Base-by-base conservation (phyloP, 73 alveolate genomes). In the Paramecium tetraurelia region DNA sequence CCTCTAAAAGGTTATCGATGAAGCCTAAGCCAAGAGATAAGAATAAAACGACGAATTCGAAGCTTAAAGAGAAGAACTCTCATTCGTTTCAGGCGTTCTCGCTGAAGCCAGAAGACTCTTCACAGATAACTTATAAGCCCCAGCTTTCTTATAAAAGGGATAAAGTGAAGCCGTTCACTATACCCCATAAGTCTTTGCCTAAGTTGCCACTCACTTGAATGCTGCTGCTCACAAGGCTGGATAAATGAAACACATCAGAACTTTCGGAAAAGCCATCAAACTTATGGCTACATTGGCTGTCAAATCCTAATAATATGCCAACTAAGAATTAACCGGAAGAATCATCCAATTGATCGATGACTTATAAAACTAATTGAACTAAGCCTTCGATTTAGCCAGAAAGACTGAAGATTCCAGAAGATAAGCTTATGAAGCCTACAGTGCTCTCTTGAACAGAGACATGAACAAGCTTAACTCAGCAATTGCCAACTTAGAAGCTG, bases 81-180 rank as follows among this genome's bases (percentile, higher is more conserved):
- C 58, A 35, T 85, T 85, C 43, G 93, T 85, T 9, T 85, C 93
- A 58, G 35, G 63, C 4, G 93, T 85, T 43, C 93, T 85, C 58
- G 93, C 93, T 85, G 93, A 85, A 85, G 93, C 93, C 5, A 85
- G 93, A 85, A 85, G 93, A 85, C 93, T 85, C 93, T 85, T 85
- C 86, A 85, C 93, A 50, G 93, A 85, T 35, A 85, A 85, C 87
- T 57, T 85, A 38, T 29, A 35, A 35, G 93, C 93, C 87, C 93
- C 93, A 85, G 46, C 90, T 31, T 53, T 80, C 84, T 63, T 63
- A 63, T 63, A 63, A 63, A 63, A 63, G 84, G 84, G 84, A 63
- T 27, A 46, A 27, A 63, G 84, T 27, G 84, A 63, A 63, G 41
- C 41, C 16, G 41, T 63, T 33, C 84, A 63, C 84, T 63, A 4